phyloP scores from a whole-genome alignment of 345 rosid species.

The Gossypium thurberi region DNA sequence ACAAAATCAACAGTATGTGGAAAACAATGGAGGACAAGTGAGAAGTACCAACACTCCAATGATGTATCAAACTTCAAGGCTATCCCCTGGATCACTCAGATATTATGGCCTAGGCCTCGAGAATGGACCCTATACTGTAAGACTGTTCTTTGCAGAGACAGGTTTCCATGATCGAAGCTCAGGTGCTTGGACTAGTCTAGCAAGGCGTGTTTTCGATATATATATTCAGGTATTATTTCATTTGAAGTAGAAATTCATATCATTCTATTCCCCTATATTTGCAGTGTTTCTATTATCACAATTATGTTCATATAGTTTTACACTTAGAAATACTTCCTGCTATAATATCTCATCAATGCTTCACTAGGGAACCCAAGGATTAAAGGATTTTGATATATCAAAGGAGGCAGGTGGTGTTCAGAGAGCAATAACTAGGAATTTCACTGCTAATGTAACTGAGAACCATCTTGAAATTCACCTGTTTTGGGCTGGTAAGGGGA shows the following conservation, averaged over 20 bases:
- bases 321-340: neutral
- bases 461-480: slow-evolving; percentile 53
- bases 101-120: slow-evolving; percentile 34
- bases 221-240: slow-evolving; percentile 35
- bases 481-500: slow-evolving; percentile 71
- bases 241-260: neutral
- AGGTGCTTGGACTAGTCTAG: slow-evolving; percentile 36
- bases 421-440: slow-evolving; percentile 19
- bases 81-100: slow-evolving; percentile 34
- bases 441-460: slow-evolving; percentile 37
- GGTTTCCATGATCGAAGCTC: slow-evolving; percentile 24
- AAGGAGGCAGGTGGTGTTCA: slow-evolving; percentile 27
- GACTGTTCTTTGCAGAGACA: slow-evolving; percentile 46
- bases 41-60: slow-evolving; percentile 32
- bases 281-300: neutral
- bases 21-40: slow-evolving; percentile 19
- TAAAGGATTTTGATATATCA: slow-evolving; percentile 33
- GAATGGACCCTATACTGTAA: slow-evolving; percentile 24
- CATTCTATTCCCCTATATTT: neutral
- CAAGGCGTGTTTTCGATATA: slow-evolving; percentile 39
- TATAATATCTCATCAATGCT: slow-evolving; percentile 1
- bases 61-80: slow-evolving; percentile 32
- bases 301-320: slow-evolving; percentile 1
- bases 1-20: slow-evolving; percentile 22
- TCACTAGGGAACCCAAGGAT: slow-evolving; percentile 25